Conservation (phyloP, 306 rosid species). For the Biancaea sappan region DNA sequence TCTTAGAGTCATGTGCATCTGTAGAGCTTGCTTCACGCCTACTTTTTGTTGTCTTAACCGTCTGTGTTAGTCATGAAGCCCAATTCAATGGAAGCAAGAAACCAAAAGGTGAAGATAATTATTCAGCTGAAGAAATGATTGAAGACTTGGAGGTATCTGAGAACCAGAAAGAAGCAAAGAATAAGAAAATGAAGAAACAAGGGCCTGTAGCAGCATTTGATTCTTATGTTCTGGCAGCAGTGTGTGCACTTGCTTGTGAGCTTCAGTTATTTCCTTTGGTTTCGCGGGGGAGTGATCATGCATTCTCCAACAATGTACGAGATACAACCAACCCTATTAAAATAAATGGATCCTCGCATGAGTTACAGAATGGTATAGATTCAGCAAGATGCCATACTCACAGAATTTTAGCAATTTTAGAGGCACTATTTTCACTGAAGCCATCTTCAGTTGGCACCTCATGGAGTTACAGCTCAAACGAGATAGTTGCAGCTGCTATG, state of each 20-base stretch:
- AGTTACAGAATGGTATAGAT: constrained; percentile 63
- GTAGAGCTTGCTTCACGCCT: constrained; percentile 86
- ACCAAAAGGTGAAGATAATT: constrained; percentile 58
- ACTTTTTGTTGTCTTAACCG: constrained; percentile 84
- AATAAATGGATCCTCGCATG: constrained; percentile 66
- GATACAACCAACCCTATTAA: constrained; percentile 47
- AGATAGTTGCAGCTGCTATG: constrained; percentile 99
- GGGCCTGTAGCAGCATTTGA: constrained; percentile 88
- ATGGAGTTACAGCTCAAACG: constrained; percentile 97
- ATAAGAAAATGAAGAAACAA: constrained; percentile 59
- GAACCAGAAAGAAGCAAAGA: constrained; percentile 48
- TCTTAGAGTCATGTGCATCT: constrained; percentile 87
- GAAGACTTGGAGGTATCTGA: constrained; percentile 59
- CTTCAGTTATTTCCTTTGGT: constrained; percentile 74
- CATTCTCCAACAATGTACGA: constrained; percentile 41
- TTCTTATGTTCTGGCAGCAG: constrained; percentile 83
- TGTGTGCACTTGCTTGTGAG: constrained; percentile 90
- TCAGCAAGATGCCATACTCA: constrained; percentile 91
- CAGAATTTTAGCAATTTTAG: constrained; percentile 87
- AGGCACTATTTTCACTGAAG: constrained; percentile 88
- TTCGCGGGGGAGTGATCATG: constrained; percentile 46
- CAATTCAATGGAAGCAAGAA: constrained; percentile 68
- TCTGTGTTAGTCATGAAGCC: constrained; percentile 87
- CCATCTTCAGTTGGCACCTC: constrained; percentile 97
- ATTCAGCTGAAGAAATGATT: constrained; percentile 44